A percentile compares a stretch with the other conserved stretches of the same genome.
phyloP scores from a whole-genome alignment of 2,329 filamentous ascomycete genomes.

The Exophiala spinifera region DNA sequence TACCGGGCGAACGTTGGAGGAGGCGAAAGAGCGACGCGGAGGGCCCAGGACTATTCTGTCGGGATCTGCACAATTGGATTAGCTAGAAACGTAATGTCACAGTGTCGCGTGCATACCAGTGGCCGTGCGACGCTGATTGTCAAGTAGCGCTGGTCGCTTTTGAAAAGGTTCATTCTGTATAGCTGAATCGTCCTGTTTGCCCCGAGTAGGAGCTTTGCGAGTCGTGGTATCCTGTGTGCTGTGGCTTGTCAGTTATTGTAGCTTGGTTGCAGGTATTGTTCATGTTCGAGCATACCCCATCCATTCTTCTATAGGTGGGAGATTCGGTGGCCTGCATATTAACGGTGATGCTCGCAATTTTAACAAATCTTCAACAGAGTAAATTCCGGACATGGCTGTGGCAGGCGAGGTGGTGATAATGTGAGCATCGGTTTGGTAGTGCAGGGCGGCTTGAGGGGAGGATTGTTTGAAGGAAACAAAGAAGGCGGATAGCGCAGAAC shows the following conservation, averaged over 20 bases:
- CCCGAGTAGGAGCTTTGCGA: slow-evolving; percentile 25
- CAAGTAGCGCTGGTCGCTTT: slow-evolving; percentile 41
- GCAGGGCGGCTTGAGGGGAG: neutral
- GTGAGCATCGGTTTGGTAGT: slow-evolving; percentile 14
- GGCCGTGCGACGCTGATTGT: slow-evolving; percentile 47
- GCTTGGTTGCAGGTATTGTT: slow-evolving; percentile 1
- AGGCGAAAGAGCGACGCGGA: slow-evolving; percentile 78
- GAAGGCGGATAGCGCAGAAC: too few relatives aligned
- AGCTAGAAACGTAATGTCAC: slow-evolving; percentile 31
- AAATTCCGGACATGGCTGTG: slow-evolving; percentile 51
- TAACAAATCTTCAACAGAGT: slow-evolving; percentile 73
- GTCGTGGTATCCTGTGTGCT: slow-evolving; percentile 42
- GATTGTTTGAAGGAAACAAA: neutral
- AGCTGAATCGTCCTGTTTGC: slow-evolving; percentile 22
- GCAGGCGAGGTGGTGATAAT: slow-evolving; percentile 1
- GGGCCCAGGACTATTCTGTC: slow-evolving; percentile 86
- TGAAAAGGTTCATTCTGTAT: slow-evolving; percentile 23
- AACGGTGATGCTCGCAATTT: slow-evolving; percentile 76
- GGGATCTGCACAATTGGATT: slow-evolving; percentile 40
- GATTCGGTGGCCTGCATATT: slow-evolving; percentile 71
- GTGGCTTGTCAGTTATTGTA: slow-evolving; percentile 30
- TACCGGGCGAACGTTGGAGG: slow-evolving; percentile 57
- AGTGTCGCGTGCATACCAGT: slow-evolving; percentile 38
- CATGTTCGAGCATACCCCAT: slow-evolving; percentile 66
- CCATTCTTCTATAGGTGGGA: slow-evolving; percentile 89